Percentiles rank a stretch among this genome's conserved stretches.
Evolutionary conservation across 2,329 filamentous ascomycete genomes (phyloP).

Genomic region (Aspergillus puulaauensis): DNA sequence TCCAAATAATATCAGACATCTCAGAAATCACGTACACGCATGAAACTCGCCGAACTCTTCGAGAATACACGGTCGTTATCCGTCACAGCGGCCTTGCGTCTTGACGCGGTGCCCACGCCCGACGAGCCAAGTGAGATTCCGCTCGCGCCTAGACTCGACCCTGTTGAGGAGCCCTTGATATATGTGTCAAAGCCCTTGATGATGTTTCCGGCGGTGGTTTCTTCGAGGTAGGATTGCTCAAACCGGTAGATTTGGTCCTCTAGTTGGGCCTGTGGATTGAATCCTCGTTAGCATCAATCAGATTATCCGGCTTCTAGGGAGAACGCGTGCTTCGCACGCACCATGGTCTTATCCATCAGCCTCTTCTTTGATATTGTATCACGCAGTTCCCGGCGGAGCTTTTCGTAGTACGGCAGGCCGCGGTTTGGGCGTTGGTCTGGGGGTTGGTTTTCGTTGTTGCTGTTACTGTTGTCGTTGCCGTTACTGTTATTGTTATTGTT

Average conservation of each 20-base stretch:
- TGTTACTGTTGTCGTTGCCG: conserved; percentile 9
- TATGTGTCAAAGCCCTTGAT: conserved; percentile 98
- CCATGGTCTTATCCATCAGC: conserved; percentile 60
- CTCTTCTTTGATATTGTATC: conserved; percentile 67
- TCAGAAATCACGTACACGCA: conserved; percentile 33
- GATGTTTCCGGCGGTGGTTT: conserved; percentile 85
- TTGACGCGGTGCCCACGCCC: conserved; percentile 25
- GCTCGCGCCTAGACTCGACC: conserved; percentile 31
- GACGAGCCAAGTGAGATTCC: conserved; percentile 31
- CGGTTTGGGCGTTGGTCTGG: conserved; percentile 35
- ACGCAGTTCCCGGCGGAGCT: conserved; percentile 65
- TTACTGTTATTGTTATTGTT: conserved; percentile 17
- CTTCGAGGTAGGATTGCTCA: conserved; percentile 87
- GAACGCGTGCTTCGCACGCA: conserved; percentile 28
- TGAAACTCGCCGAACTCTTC: conserved; percentile 49
- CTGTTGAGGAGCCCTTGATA: conserved; percentile 79
- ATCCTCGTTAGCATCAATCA: no score
- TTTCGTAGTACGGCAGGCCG: conserved; percentile 68
- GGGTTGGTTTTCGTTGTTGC: conserved; percentile 17
- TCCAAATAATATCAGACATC: no score
- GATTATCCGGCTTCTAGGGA: no score
- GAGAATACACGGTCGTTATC: conserved; percentile 51
- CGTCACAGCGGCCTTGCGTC: conserved; percentile 46
- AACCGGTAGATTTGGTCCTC: conserved; percentile 84
- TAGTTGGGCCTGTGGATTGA: conserved; percentile 48